Evolutionary conservation across 768 basidiomycete genomes (phyloP), one percentile per base, ranked within the genome.

Genomic region (Multifurca ochricompacta): DNA sequence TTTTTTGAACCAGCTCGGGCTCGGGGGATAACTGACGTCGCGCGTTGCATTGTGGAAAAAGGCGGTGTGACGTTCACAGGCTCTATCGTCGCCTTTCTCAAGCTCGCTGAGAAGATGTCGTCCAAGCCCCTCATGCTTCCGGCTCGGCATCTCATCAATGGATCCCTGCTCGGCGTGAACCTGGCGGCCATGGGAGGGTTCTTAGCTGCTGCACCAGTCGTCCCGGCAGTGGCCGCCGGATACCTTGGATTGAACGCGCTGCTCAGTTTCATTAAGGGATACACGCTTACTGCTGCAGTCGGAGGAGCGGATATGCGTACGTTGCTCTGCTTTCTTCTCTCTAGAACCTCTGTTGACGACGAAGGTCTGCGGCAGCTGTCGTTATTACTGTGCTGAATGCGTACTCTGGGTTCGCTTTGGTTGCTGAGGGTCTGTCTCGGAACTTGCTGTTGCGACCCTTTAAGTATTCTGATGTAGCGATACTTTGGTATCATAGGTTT

Each of bases 261-360:
- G 2, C 72, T 93, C 48, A 91, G 87, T 64, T 92, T 92, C 69
- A 76, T 87, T 57, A 89, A 90, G 65, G 91, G 91, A 4, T 87
- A 76, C 68, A 93, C 91, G 0, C 88, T 87, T 2, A 91, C 90
- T 8, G 86, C 91, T 11, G 87, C 91, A n/a, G 89, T 93, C 58
- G 91, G 91, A 47, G 91, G 91, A 10, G 91, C 91, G 25, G 91
- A 93, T 65, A 93, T 93, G 91, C 91, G 89, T 91, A 63, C 52
- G 87, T 76, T 19, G 6, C 16, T 34, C 34, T 30, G 16, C 10
- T 25, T n/a, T 23, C 18, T 9, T 19, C 19, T 14, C 8, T 11
- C 7, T 3, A 32, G 28, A 19, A 56, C 42, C 19, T 41, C 35
- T 19, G 51, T 14, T 57, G 48, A 27, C 31, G 6, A 32, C 9